Evolutionary conservation across 352 stramenopile species (phyloP), one percentile per base, ranked within the genome.

Genomic region (Elongisporangium undulatum): DNA sequence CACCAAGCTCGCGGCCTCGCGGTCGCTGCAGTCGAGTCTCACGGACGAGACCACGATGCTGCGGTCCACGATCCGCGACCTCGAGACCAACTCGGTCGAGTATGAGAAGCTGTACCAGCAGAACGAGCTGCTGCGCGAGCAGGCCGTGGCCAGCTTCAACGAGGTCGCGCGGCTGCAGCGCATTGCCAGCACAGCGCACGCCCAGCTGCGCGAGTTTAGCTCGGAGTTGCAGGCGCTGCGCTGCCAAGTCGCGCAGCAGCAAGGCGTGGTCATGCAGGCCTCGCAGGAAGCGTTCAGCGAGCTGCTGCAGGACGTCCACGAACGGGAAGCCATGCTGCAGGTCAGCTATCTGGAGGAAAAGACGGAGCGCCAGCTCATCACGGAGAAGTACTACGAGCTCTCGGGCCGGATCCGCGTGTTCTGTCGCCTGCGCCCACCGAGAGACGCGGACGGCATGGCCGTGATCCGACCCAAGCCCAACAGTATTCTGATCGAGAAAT

Each of bases 371-470:
- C 74, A 91, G 59, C 62, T 72, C 0, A 91, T 97, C 24, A 78
- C 93, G 0, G 89, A 98, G 66, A 92, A 96, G 62, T 88, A 92
- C 51, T 90, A 96, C 41, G 90, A 97, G 58, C 72, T 98, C 19
- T 93, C 94, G 1, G 93, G 94, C 4, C 94, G 93, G 51, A 98
- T 98, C 53, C 90, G 92, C 39, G 94, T 98, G 1, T 97, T 98
- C 53, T 98, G 89, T 58, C 84, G 94, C 22, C 62, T 97, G 12
- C 77, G 94, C 8, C 94, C 94, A 0, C 56, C 71, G 26, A 68
- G 53, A 38, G 13, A 53, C 1, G 49, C 45, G 0, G 60, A 54
- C 0, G 52, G 60, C 15, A 55, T 65, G 4, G 79, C 86, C 9
- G 60, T 94, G 51, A 68, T 93, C 24, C 74, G 91, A 10, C 92